These are phyloP conservation scores for Talaromyces wortmannii DNA, from an alignment of 495 filamentous ascomycete species.

Conservation along the genomic window DNA sequence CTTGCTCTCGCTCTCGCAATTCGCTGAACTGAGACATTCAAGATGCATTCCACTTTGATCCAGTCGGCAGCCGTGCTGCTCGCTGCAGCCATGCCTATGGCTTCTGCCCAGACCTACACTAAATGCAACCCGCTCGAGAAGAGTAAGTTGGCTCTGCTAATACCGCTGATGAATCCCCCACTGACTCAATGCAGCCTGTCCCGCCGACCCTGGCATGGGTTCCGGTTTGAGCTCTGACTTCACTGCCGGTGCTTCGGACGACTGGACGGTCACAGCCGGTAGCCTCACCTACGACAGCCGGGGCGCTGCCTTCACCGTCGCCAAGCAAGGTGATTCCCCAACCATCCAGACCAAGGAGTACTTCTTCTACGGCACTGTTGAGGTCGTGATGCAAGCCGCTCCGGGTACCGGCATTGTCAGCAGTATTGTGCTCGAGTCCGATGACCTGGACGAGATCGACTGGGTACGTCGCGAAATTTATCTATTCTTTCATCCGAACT, in stretches of 20 bases:
- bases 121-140: conserved; percentile 35
- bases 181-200: conserved; percentile 37
- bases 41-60: conserved; percentile 3
- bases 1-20: not conserved
- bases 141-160: conserved; percentile 6
- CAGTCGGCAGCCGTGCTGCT: conserved; percentile 29
- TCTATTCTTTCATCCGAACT: not conserved
- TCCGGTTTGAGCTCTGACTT: conserved; percentile 59
- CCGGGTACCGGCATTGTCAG: conserved; percentile 69
- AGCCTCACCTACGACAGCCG: conserved; percentile 43
- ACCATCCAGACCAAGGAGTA: conserved; percentile 69
- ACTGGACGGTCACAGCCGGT: conserved; percentile 58
- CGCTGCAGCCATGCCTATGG: conserved; percentile 25
- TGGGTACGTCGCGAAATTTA: conserved; percentile 52
- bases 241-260: conserved; percentile 44
- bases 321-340: conserved; percentile 63
- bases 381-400: conserved; percentile 67
- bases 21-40: not conserved
- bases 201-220: conserved; percentile 56
- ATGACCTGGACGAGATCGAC: conserved; percentile 93
- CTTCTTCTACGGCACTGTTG: conserved; percentile 70
- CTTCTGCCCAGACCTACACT: conserved; percentile 39
- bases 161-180: not conserved
- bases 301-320: conserved; percentile 66
- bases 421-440: conserved; percentile 79